Conservation (phyloP, 2,329 filamentous ascomycete species). For the Ilyonectria robusta region DNA sequence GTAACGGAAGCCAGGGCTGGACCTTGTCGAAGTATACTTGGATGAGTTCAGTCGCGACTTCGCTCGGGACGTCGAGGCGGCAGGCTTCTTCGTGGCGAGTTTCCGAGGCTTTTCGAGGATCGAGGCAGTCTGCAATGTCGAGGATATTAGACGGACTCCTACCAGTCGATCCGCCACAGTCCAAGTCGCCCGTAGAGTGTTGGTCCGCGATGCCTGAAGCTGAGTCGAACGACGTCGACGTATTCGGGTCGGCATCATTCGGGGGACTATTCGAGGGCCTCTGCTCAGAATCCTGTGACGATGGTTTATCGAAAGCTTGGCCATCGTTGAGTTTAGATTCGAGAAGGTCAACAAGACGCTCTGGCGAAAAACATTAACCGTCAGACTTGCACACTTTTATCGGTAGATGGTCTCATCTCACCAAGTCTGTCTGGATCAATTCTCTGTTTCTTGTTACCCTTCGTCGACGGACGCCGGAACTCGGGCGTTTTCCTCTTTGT, state of each 20-base stretch:
- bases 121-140: too few species aligned
- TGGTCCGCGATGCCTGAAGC: too few species aligned
- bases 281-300: neutral
- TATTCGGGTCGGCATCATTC: neutral
- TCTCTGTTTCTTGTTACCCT: neutral
- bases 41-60: neutral
- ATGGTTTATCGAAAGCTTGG: neutral
- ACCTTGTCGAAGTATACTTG: slow-evolving; percentile 1
- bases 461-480: neutral
- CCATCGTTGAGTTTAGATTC: neutral
- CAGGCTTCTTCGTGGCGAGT: too few species aligned
- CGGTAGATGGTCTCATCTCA: neutral
- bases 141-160: too few species aligned
- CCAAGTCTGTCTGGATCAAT: slow-evolving; percentile 1
- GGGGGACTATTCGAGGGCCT: neutral
- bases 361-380: neutral
- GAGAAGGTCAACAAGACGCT: neutral
- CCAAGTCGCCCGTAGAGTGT: too few species aligned
- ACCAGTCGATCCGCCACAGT: too few species aligned
- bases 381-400: neutral
- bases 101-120: too few species aligned
- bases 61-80: neutral
- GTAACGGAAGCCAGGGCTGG: neutral
- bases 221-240: too few species aligned
- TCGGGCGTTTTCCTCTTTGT: slow-evolving; percentile 9